Evolutionary conservation across 2,329 filamentous ascomycete species (phyloP), one percentile per base, ranked within the genome.

Genomic region (Penicillium sp.): DNA sequence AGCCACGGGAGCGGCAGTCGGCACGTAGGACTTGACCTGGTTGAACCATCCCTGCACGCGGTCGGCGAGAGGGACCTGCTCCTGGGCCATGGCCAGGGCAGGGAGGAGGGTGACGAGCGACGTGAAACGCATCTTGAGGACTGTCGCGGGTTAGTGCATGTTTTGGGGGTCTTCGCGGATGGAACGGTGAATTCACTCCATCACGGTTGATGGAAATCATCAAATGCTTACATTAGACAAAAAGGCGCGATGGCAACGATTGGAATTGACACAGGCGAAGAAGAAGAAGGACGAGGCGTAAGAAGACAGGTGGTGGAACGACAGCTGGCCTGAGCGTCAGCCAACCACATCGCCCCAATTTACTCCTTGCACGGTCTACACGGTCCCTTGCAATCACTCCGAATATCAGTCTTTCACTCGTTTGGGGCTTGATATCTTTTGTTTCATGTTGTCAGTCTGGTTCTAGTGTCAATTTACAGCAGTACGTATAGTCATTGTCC

Each of bases 21-120:
- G 78, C 61, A 85, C 73, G 58, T 78, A 80, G 47, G 77, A 75
- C 61, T 82, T 83, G 53, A 82, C 82, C 73, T 77, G 76, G 59
- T 77, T 70, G 64, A 80, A 73, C 76, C 77, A 79, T 45, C 71
- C 75, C 63, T 75, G 71, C 31, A 78, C 70, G 54, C 73, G 74
- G 38, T 78, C 75, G 40, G 60, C 67, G 50, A 80, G 74, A 32
- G 83, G 83, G 39, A 82, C 70, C 68, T 87, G 84, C 63, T 83
- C 77, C 69, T 85, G 79, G 45, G 82, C 82, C 58, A 79, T 77
- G 56, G 82, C 79, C 74, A 72, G 78, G 75, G 65, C 73, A 61
- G 73, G 72, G 55, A 75, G 70, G 59, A 85, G 72, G 45, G 81
- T 67, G 60, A 82, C 67, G 53, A 80, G 64, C 51, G 76, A 73